phyloP scores from a whole-genome alignment of 2,329 filamentous ascomycete species.

The Exophiala calicioides region DNA sequence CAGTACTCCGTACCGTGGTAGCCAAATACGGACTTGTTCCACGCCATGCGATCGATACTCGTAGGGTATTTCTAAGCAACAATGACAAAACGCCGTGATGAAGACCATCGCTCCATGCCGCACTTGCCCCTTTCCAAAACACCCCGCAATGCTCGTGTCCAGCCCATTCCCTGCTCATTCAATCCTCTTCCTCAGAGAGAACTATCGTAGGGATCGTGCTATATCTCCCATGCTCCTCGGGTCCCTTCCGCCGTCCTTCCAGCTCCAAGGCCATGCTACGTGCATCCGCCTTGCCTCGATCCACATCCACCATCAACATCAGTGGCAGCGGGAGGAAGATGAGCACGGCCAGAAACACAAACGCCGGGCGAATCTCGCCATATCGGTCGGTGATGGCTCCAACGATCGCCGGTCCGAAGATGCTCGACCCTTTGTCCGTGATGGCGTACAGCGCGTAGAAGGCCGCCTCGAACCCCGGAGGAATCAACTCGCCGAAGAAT shows the following conservation, averaged over 20 bases:
- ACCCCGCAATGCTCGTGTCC: not conserved
- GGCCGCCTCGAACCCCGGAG: constrained; percentile 88
- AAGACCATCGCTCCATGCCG: not conserved
- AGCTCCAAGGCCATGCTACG: constrained; percentile 61
- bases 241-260: constrained; percentile 32
- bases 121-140: no score
- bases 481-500: constrained; percentile 89
- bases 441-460: constrained; percentile 98
- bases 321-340: constrained; percentile 81
- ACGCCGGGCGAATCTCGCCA: constrained; percentile 80
- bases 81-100: no score
- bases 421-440: constrained; percentile 91
- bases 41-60: not conserved
- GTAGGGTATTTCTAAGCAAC: constrained; percentile 1
- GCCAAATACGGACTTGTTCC: not conserved
- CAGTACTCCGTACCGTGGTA: no score
- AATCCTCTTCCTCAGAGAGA: constrained; percentile 28
- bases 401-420: constrained; percentile 93
- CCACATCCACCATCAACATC: constrained; percentile 81
- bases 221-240: constrained; percentile 13
- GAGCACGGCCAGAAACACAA: constrained; percentile 86
- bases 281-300: constrained; percentile 71
- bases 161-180: no score
- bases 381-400: constrained; percentile 85
- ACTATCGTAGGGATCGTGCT: constrained; percentile 26